Percentiles rank a stretch among this genome's conserved stretches.
Evolutionary conservation across 2,329 filamentous ascomycete species (phyloP).

Genomic region (Ascomycota sp.): DNA sequence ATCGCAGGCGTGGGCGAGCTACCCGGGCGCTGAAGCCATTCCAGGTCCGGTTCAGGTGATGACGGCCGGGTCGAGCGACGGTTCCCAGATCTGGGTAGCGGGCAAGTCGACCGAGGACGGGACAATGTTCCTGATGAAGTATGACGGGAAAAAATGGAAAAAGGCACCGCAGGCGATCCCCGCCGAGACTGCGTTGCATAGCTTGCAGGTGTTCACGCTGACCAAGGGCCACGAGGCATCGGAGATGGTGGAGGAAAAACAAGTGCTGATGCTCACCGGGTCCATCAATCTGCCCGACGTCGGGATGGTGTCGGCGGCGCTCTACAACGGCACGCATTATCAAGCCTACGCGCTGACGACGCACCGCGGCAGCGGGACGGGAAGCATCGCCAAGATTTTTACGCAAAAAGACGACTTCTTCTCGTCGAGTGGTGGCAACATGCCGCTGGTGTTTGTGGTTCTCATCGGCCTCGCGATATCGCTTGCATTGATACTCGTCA

Average conservation of each 20-base stretch:
- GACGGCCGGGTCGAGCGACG: constrained; percentile 50
- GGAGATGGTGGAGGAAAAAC: constrained; percentile 40
- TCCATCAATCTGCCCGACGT: constrained; percentile 55
- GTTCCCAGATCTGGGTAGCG: constrained; percentile 61
- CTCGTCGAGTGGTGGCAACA: constrained; percentile 30
- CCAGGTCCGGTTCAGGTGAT: constrained; percentile 67
- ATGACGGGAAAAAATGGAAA: constrained; percentile 52
- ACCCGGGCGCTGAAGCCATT: constrained; percentile 41
- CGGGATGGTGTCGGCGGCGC: constrained; percentile 64
- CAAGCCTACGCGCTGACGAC: constrained; percentile 65
- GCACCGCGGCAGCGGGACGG: constrained; percentile 39
- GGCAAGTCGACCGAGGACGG: constrained; percentile 45
- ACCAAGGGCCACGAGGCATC: constrained; percentile 45
- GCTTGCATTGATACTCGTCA: constrained; percentile 54
- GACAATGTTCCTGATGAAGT: constrained; percentile 63
- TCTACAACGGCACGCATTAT: constrained; percentile 69
- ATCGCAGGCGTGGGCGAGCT: constrained; percentile 42
- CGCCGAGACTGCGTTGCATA: constrained; percentile 46
- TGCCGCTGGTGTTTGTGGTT: constrained; percentile 59
- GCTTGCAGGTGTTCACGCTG: constrained; percentile 63
- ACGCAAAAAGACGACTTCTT: constrained; percentile 67
- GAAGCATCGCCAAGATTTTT: constrained; percentile 66
- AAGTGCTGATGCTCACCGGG: constrained; percentile 70
- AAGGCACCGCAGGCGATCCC: constrained; percentile 43
- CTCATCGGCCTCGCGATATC: constrained; percentile 65